These are phyloP conservation scores for Cucurbita pepo DNA, from an alignment of 306 rosid genomes.

Conservation along the genomic window DNA sequence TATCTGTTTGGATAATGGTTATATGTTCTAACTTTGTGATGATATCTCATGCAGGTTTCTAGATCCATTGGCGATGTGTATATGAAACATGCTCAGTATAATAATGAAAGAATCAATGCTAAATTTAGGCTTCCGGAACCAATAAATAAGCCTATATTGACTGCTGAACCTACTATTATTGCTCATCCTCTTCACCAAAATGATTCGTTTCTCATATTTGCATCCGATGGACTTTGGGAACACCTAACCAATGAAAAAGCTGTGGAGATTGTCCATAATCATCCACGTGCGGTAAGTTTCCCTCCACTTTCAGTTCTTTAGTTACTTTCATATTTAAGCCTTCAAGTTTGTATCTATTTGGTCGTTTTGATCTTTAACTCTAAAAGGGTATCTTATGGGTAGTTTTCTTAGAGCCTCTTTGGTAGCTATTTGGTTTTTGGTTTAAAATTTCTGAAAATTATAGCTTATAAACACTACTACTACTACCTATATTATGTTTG, in stretches of 20 bases:
- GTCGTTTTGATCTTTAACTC: not conserved
- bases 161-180: constrained; percentile 62
- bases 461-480: too few species aligned
- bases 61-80: constrained; percentile 84
- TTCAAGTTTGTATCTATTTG: not conserved
- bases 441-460: too few species aligned
- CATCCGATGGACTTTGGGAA: constrained; percentile 98
- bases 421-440: too few species aligned
- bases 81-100: constrained; percentile 66
- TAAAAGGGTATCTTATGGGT: too few species aligned
- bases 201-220: constrained; percentile 92
- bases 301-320: not conserved
- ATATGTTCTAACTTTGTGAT: not conserved
- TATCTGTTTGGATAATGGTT: not conserved
- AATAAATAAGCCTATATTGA: constrained; percentile 62
- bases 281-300: constrained; percentile 52
- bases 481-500: too few species aligned
- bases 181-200: constrained; percentile 69
- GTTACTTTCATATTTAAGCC: not conserved
- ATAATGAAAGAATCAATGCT: constrained; percentile 47
- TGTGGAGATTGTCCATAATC: constrained; percentile 70
- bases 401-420: too few species aligned
- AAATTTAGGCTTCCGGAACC: constrained; percentile 88
- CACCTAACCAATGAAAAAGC: constrained; percentile 80
- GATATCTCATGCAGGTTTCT: constrained; percentile 62